Percentiles rank a stretch among this genome's conserved stretches.
Conservation (phyloP, 306 rosid genomes). For the Sophora flavescens region DNA sequence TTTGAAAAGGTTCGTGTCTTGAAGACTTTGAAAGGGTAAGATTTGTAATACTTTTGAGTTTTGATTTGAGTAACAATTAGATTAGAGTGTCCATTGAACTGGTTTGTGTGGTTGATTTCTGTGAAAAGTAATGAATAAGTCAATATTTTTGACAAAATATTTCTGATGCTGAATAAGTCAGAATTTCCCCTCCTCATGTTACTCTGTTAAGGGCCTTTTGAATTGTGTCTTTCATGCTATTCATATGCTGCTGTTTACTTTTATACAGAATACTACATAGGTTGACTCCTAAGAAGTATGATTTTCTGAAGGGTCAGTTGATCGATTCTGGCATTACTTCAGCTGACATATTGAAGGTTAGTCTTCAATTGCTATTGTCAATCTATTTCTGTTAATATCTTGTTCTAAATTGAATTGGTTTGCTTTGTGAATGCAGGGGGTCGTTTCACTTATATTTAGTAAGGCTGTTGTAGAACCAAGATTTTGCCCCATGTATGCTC, state of each 20-base stretch:
- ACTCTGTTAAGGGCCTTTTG: neutral
- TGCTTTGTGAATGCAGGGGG: conserved; percentile 63
- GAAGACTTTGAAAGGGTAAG: conserved; percentile 96
- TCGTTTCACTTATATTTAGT: conserved; percentile 76
- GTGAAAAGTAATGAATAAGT: neutral
- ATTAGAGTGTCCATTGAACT: neutral
- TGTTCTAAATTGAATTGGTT: conserved; percentile 34
- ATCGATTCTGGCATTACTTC: conserved; percentile 83
- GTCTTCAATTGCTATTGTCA: conserved; percentile 2
- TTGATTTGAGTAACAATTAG: neutral
- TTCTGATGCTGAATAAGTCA: neutral
- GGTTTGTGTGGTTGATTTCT: conserved; percentile 1
- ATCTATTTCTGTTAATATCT: conserved; percentile 20
- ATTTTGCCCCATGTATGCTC: conserved; percentile 95
- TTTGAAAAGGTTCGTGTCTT: conserved; percentile 91
- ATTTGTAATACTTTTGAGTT: neutral
- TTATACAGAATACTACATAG: conserved; percentile 74
- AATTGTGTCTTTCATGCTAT: neutral
- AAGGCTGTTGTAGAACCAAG: conserved; percentile 93
- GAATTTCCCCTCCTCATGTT: neutral
- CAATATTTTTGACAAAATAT: neutral
- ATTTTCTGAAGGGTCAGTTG: conserved; percentile 85
- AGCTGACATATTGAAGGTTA: conserved; percentile 85
- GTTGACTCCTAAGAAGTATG: conserved; percentile 90
- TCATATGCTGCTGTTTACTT: neutral